Conservation (phyloP, 306 rosid genomes). For the Boehmeria nivea region DNA sequence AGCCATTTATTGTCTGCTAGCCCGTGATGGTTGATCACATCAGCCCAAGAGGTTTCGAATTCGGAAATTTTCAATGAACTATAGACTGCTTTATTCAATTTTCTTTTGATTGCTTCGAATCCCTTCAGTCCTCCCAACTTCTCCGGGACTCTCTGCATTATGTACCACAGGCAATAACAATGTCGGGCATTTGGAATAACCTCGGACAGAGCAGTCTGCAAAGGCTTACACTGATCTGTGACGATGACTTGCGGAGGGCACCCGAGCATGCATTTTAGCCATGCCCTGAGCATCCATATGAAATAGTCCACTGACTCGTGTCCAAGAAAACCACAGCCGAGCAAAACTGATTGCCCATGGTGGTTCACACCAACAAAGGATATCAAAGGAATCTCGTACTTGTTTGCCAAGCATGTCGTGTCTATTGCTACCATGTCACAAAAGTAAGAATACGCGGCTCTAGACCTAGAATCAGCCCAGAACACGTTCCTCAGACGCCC, state of each 20-base stretch:
- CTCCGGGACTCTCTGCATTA: constrained; percentile 64
- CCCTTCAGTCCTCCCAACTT: constrained; percentile 80
- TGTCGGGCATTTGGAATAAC: constrained; percentile 60
- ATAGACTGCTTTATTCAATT: constrained; percentile 45
- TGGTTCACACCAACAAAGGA: constrained; percentile 63
- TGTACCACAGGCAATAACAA: constrained; percentile 58
- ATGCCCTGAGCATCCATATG: constrained; percentile 60
- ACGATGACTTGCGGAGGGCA: constrained; percentile 47
- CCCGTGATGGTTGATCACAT: constrained; percentile 42
- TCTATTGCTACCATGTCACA: constrained; percentile 54
- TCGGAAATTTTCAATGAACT: constrained; percentile 58
- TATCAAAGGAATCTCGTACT: constrained; percentile 64
- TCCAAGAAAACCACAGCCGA: constrained; percentile 77
- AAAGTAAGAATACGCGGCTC: constrained; percentile 53
- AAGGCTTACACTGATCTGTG: constrained; percentile 55
- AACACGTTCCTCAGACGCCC: constrained; percentile 65
- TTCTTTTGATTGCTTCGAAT: constrained; percentile 51
- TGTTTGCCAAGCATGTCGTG: constrained; percentile 67
- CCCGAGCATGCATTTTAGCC: constrained; percentile 70
- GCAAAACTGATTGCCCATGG: constrained; percentile 60
- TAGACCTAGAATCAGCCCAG: constrained; percentile 76
- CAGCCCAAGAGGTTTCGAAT: constrained; percentile 67
- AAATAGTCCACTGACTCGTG: constrained; percentile 54
- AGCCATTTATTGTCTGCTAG: constrained; percentile 67
- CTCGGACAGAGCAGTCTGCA: constrained; percentile 55